A percentile compares a stretch with the other conserved stretches of the same genome.
These are phyloP conservation scores for Malus hybrid DNA, from an alignment of 331 rosid species.

Conservation along the genomic window DNA sequence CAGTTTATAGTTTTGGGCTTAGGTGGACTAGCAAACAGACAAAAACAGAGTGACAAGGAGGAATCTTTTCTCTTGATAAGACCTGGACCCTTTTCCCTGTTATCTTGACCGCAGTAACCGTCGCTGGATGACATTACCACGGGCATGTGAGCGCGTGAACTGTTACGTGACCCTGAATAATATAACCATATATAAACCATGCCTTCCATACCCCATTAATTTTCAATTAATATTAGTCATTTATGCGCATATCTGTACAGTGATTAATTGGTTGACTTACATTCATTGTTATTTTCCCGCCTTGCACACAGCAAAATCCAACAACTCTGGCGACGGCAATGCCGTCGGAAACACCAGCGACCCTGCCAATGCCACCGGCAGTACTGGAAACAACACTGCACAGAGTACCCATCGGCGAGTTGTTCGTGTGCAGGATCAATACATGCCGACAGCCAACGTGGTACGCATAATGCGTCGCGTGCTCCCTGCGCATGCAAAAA, in stretches of 20 bases:
- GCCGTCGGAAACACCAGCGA: background rate
- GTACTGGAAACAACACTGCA: background rate
- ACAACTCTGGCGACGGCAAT: background rate
- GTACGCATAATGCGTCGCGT: constrained; percentile 36
- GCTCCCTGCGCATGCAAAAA: constrained; percentile 33
- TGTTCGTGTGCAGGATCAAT: constrained; percentile 37
- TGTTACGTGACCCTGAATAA: background rate
- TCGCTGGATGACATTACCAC: too few relatives aligned
- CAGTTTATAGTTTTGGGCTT: background rate
- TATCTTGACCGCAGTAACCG: too few relatives aligned
- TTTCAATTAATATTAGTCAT: too few relatives aligned
- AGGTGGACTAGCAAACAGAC: background rate
- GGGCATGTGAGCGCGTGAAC: too few relatives aligned
- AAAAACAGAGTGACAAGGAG: background rate
- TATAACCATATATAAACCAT: background rate
- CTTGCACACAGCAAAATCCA: background rate
- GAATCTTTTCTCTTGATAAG: background rate
- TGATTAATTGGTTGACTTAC: background rate
- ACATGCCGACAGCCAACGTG: constrained; percentile 42
- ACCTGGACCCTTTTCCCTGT: too few relatives aligned
- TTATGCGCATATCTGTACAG: background rate
- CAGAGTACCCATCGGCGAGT: background rate
- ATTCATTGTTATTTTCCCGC: background rate
- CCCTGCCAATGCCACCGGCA: background rate
- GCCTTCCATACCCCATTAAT: background rate